Evolutionary conservation across 106 monocot genomes (phyloP).

Genomic region (Acorus calamus): DNA sequence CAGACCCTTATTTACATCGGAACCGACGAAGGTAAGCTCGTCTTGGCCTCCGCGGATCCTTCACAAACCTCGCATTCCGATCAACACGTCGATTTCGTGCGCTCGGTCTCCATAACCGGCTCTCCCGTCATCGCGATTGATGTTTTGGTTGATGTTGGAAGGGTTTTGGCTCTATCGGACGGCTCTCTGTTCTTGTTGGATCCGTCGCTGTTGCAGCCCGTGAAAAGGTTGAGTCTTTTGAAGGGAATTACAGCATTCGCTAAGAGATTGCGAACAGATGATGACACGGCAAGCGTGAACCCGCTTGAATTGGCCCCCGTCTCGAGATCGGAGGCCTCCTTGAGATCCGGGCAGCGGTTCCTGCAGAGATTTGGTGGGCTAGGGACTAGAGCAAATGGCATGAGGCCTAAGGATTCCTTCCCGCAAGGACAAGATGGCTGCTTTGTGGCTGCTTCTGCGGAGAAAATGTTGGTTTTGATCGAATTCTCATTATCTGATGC

Average conservation of each 20-base stretch:
- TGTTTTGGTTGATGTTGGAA: conserved; percentile 40
- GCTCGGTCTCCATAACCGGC: conserved; percentile 27
- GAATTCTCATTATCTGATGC: conserved; percentile 38
- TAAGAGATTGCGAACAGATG: conserved; percentile 26
- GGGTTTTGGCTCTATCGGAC: conserved; percentile 50
- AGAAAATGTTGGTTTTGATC: conserved; percentile 50
- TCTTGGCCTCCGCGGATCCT: conserved; percentile 38
- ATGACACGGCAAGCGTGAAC: conserved; percentile 15
- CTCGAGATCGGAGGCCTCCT: conserved; percentile 14
- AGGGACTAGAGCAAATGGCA: conserved; percentile 35
- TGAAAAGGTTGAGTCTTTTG: conserved; percentile 31
- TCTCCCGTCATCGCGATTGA: conserved; percentile 47
- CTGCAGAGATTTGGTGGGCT: conserved; percentile 34
- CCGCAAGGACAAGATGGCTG: conserved; percentile 33
- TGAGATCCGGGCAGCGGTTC: conserved; percentile 25
- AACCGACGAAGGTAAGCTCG: conserved; percentile 53
- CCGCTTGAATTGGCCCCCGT: conserved; percentile 21
- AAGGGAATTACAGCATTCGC: conserved; percentile 48
- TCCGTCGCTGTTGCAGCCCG: conserved; percentile 24
- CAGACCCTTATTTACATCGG: conserved; percentile 48
- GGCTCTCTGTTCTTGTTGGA: conserved; percentile 59
- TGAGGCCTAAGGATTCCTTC: conserved; percentile 18
- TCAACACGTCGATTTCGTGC: conserved; percentile 14
- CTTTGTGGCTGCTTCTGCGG: conserved; percentile 31
- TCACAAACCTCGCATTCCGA: not conserved